A percentile compares a stretch with the other conserved stretches of the same genome.
These are phyloP conservation scores for Hemileia vastatrix DNA, from an alignment of 1,284 basidiomycete species.

Conservation along the genomic window DNA sequence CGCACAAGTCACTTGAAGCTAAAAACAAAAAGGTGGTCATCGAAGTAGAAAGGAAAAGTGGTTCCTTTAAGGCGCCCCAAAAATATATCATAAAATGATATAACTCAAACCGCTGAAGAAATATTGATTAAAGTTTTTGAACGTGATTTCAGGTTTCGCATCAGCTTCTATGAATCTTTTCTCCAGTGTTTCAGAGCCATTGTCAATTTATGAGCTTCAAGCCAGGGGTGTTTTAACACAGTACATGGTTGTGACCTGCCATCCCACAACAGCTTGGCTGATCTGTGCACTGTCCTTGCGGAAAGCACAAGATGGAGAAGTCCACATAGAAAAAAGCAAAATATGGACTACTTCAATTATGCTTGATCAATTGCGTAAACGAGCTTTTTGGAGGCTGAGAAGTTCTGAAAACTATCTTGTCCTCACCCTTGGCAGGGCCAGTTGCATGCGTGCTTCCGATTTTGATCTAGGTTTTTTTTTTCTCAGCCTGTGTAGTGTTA, in stretches of 20 bases:
- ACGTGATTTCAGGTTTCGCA: not conserved
- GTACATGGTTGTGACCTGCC: not conserved
- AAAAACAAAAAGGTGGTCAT: too few relatives aligned
- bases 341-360: conserved; percentile 14
- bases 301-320: conserved; percentile 1
- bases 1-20: too few relatives aligned
- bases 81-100: too few relatives aligned
- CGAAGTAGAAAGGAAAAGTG: too few relatives aligned
- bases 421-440: conserved; percentile 2
- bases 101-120: conserved; percentile 15
- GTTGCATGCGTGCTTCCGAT: too few relatives aligned
- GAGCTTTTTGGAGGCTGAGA: conserved; percentile 10
- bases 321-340: not conserved
- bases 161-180: not conserved
- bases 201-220: conserved; percentile 15
- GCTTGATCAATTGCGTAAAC: conserved; percentile 16
- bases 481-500: too few relatives aligned
- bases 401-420: not conserved
- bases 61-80: too few relatives aligned
- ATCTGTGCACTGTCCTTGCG: not conserved
- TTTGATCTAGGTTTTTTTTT: too few relatives aligned
- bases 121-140: too few relatives aligned
- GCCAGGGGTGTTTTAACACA: conserved; percentile 2
- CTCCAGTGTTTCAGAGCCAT: not conserved
- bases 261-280: conserved; percentile 12